Percentiles rank a stretch among this genome's conserved stretches.
phyloP scores from a whole-genome alignment of 139 green algal species.

The Zygnema cylindricum region DNA sequence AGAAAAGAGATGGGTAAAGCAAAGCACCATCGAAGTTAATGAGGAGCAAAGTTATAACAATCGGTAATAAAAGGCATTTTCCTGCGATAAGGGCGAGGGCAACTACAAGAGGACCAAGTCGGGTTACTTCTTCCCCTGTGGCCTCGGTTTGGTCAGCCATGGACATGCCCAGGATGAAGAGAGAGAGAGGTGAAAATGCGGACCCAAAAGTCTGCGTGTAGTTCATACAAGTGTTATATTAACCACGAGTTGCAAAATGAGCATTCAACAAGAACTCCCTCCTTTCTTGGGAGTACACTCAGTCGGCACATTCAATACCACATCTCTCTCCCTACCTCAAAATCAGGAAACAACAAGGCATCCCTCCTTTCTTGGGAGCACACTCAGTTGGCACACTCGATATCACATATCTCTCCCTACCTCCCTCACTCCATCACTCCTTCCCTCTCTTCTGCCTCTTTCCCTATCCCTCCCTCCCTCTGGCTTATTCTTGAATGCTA shows the following conservation, averaged over 20 bases:
- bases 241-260: constrained; percentile 11
- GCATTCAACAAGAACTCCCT: no score
- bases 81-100: constrained; percentile 37
- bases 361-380: neutral
- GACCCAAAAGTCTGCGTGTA: neutral
- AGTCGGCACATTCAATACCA: constrained; percentile 1
- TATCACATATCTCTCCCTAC: no score
- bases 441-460: no score
- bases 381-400: no score
- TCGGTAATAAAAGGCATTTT: constrained; percentile 33
- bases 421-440: no score
- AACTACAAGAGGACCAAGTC: constrained; percentile 5
- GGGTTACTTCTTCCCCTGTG: neutral
- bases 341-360: neutral
- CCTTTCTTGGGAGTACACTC: no score
- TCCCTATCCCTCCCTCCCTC: no score
- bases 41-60: constrained; percentile 40
- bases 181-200: constrained; percentile 17
- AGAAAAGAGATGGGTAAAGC: neutral
- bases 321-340: neutral
- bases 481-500: no score
- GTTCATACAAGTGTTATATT: neutral
- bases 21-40: neutral
- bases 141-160: constrained; percentile 37
- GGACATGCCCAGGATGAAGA: constrained; percentile 50